Evolutionary conservation across 1,284 basidiomycete species (phyloP).

Genomic region (Heliocybe sulcata): DNA sequence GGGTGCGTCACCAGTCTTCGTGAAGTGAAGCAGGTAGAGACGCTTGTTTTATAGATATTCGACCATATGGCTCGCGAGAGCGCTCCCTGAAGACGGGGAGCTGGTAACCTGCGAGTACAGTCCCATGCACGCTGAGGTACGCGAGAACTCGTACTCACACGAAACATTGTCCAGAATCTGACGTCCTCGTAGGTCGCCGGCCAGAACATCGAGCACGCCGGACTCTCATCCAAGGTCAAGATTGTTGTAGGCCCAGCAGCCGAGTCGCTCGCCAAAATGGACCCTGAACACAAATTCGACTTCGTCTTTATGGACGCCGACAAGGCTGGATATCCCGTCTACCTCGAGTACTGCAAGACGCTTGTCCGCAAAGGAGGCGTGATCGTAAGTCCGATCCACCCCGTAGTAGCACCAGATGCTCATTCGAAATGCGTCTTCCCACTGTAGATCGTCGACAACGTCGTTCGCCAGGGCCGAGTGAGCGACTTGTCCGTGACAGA

Average conservation of each 20-base stretch:
- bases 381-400: conserved; percentile 32
- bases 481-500: conserved; percentile 33
- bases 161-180: not conserved
- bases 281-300: conserved; percentile 41
- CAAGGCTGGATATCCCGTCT: conserved; percentile 39
- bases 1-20: conserved; percentile 31
- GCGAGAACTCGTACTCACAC: too few relatives aligned
- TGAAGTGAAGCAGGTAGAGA: conserved; percentile 2
- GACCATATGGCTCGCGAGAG: conserved; percentile 51
- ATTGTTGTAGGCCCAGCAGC: conserved; percentile 44
- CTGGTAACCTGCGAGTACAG: conserved; percentile 48
- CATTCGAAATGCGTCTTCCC: not conserved
- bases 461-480: conserved; percentile 43
- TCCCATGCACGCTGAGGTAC: conserved; percentile 41
- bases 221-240: conserved; percentile 35
- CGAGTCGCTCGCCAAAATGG: conserved; percentile 34
- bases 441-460: conserved; percentile 52
- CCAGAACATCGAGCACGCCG: conserved; percentile 42
- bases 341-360: conserved; percentile 49
- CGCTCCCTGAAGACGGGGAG: conserved; percentile 43
- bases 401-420: not conserved
- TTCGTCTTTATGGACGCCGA: conserved; percentile 59
- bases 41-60: conserved; percentile 38
- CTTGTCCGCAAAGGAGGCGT: conserved; percentile 45
- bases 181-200: conserved; percentile 34